Evolutionary conservation across 306 rosid genomes (phyloP).

Genomic region (Sicyos baderoa): DNA sequence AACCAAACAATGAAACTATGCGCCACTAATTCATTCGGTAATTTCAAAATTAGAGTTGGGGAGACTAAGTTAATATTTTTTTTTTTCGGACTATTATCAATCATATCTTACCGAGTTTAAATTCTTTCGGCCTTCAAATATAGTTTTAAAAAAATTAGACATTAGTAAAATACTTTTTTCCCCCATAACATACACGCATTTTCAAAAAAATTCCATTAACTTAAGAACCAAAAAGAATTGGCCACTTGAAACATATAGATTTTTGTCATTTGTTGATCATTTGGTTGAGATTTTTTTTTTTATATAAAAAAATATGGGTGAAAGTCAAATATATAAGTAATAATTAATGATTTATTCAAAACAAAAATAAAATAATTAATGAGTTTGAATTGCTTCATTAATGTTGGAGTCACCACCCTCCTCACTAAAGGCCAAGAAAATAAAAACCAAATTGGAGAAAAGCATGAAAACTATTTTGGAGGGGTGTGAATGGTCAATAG

Average conservation of each 20-base stretch:
- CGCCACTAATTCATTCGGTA: too few relatives aligned
- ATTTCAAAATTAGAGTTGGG: too few relatives aligned
- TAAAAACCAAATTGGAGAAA: neutral
- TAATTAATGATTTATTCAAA: constrained; percentile 1
- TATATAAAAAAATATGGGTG: neutral
- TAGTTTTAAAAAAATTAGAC: too few relatives aligned
- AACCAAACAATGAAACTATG: too few relatives aligned
- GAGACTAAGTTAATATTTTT: too few relatives aligned
- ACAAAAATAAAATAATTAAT: neutral
- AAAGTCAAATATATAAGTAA: neutral
- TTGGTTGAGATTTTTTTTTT: neutral
- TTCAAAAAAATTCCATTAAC: too few relatives aligned
- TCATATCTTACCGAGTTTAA: too few relatives aligned
- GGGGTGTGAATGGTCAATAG: constrained; percentile 8
- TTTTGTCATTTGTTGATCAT: neutral
- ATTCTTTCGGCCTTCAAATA: too few relatives aligned
- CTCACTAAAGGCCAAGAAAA: neutral
- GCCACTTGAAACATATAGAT: neutral
- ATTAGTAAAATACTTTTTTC: too few relatives aligned
- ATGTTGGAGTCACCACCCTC: neutral
- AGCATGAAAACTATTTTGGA: neutral
- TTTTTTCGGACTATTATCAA: too few relatives aligned
- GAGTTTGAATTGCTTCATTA: neutral
- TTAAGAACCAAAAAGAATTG: too few relatives aligned
- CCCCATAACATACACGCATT: too few relatives aligned